These are phyloP conservation scores for Lachancea dasiensis DNA, from an alignment of 805 yeast species.

Conservation along the genomic window DNA sequence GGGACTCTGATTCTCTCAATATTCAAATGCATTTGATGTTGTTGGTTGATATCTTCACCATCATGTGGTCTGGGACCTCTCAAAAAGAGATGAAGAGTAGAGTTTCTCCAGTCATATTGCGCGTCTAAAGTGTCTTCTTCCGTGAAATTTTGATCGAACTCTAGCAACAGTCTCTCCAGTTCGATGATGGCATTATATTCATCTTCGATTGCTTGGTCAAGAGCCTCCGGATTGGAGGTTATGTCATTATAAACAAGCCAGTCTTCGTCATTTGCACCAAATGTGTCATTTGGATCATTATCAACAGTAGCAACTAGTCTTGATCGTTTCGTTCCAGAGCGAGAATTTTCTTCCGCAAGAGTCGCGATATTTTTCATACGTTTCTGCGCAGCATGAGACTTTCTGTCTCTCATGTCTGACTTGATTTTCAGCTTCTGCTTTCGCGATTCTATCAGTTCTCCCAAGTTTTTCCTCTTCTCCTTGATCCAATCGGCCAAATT, in stretches of 20 bases:
- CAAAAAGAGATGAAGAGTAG: constrained; percentile 71
- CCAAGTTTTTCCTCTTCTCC: constrained; percentile 57
- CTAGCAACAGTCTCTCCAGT: constrained; percentile 70
- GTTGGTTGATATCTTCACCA: constrained; percentile 74
- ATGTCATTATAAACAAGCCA: constrained; percentile 90
- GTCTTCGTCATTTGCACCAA: constrained; percentile 93
- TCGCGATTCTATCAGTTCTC: constrained; percentile 49
- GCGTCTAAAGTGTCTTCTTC: constrained; percentile 79
- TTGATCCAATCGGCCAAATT: constrained; percentile 79
- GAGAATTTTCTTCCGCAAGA: constrained; percentile 63
- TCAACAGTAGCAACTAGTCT: constrained; percentile 66
- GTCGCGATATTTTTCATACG: constrained; percentile 89
- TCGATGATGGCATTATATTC: constrained; percentile 54
- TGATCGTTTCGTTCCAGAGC: constrained; percentile 39
- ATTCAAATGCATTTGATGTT: constrained; percentile 85
- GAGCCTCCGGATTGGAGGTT: constrained; percentile 55
- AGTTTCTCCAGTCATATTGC: constrained; percentile 78
- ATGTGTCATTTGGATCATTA: constrained; percentile 87
- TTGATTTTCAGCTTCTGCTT: constrained; percentile 65
- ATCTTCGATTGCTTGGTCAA: constrained; percentile 71
- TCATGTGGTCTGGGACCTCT: constrained; percentile 89
- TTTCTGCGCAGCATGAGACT: constrained; percentile 85
- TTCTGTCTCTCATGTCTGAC: constrained; percentile 78
- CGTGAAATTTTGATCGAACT: constrained; percentile 79
- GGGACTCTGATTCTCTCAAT: constrained; percentile 89